Base-by-base conservation (phyloP, 495 filamentous ascomycete species). In the Penicillium chermesinum region DNA sequence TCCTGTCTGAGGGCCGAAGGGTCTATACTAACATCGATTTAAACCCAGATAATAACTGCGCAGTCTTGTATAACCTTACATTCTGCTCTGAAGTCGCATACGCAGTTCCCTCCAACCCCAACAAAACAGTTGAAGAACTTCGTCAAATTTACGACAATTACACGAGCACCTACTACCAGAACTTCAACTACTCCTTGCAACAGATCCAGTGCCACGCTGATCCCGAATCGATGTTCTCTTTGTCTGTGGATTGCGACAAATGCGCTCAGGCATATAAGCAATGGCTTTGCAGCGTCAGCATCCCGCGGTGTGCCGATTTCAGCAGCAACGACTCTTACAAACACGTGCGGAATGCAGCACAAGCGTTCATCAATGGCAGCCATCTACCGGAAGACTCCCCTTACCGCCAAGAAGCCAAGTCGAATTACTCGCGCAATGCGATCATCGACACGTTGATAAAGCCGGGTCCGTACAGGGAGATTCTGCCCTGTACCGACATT, bases 241-340 rank as follows among this genome's bases (percentile, higher is more conserved):
- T 96, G 25, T 85, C 80, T 0, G 76, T 81, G 18, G 77, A 64
- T 57, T 99, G 93, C 71, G 56, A 55, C 18, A 78, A 90, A 69
- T 99, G 93, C 66, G 81, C 74, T 7, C 49, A 53, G 2, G 87
- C 88, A 5, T 99, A 99, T 72, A 95, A 88, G 62, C 67, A 82
- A 53, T 99, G 93, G 93, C 82, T 99, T 34, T 99, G 93, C 71
- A 81, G 87, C 39, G 91, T 97, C 27, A 84, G 80, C 12, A 93
- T 99, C 54, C 93, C 93, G 0, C 85, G 87, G 34, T 99, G 93
- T 74, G 81, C 82, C 53, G 91, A 95, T 67, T 91, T 85, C 54
- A 82, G 78, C 41, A 79, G 74, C 19, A 41, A 54, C 1, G 65
- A 72, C 1, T 2, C 63, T 0, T 86, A 69, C 57, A 78, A 91